A percentile compares a stretch with the other conserved stretches of the same genome.
Evolutionary conservation across 305 asterid genomes (phyloP).

Genomic region (Solanum hybrid): DNA sequence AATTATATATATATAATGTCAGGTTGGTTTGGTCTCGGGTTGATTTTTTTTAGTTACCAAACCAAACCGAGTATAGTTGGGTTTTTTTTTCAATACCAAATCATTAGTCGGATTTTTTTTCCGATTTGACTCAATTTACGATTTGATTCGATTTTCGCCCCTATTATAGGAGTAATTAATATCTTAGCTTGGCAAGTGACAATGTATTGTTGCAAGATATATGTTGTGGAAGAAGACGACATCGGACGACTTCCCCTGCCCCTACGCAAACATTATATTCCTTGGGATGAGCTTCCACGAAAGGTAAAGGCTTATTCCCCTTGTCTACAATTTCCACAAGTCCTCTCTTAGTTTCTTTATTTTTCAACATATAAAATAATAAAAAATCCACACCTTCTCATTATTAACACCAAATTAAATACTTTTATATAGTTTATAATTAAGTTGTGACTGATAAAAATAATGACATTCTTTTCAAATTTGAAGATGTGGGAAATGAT

Average conservation of each 20-base stretch:
- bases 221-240: not conserved
- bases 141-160: not conserved
- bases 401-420: not conserved
- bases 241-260: not conserved
- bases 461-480: not conserved
- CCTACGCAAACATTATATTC: not conserved
- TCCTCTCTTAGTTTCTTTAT: not conserved
- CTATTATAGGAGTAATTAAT: not conserved
- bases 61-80: not conserved
- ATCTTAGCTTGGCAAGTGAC: not conserved
- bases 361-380: not conserved
- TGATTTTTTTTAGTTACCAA: not conserved
- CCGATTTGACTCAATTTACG: too few species aligned
- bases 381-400: not conserved
- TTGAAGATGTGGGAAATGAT: conserved; percentile 12
- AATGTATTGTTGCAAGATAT: not conserved
- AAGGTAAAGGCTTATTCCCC: not conserved
- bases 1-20: not conserved
- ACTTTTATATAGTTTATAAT: not conserved
- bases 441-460: not conserved
- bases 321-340: not conserved
- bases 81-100: not conserved
- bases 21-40: not conserved
- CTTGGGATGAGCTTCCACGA: not conserved
- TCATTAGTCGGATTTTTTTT: not conserved